Conservation (phyloP, 2,329 filamentous ascomycete species). For the Trichoderma koningiopsis region DNA sequence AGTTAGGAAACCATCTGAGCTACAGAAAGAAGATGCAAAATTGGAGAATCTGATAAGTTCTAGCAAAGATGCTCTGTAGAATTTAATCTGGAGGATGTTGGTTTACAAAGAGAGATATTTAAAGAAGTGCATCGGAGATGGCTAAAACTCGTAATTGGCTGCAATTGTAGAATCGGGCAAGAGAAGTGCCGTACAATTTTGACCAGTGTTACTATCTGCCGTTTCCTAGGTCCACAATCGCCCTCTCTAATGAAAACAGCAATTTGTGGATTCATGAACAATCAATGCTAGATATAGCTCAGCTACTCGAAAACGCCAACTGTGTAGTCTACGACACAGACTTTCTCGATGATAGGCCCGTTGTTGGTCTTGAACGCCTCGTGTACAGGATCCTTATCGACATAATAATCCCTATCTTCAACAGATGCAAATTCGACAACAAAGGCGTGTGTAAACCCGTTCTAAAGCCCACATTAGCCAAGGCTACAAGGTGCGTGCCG, state of each 20-base stretch:
- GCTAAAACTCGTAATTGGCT: neutral
- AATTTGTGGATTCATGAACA: neutral
- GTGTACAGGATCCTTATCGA: neutral
- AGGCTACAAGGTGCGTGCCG: neutral
- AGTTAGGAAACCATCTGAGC: neutral
- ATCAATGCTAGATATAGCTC: neutral
- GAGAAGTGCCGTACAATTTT: neutral
- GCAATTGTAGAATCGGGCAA: neutral
- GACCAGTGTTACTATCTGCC: neutral
- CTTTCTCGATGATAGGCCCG: neutral
- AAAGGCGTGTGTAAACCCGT: slow-evolving; percentile 10
- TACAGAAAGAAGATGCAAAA: neutral
- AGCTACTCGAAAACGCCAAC: neutral
- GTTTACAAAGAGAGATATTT: neutral
- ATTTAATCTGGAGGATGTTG: neutral
- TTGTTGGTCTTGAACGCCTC: slow-evolving; percentile 4
- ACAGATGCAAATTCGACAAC: slow-evolving; percentile 1
- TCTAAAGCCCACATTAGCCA: neutral
- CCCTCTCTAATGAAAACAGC: neutral
- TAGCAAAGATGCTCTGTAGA: too few species aligned
- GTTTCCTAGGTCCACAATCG: neutral
- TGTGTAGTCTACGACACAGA: neutral
- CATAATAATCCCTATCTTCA: slow-evolving; percentile 17
- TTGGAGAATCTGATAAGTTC: too few species aligned
- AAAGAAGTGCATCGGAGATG: neutral